Evolutionary conservation across 2,329 filamentous ascomycete genomes (phyloP).

Genomic region (Davidsoniella australis): DNA sequence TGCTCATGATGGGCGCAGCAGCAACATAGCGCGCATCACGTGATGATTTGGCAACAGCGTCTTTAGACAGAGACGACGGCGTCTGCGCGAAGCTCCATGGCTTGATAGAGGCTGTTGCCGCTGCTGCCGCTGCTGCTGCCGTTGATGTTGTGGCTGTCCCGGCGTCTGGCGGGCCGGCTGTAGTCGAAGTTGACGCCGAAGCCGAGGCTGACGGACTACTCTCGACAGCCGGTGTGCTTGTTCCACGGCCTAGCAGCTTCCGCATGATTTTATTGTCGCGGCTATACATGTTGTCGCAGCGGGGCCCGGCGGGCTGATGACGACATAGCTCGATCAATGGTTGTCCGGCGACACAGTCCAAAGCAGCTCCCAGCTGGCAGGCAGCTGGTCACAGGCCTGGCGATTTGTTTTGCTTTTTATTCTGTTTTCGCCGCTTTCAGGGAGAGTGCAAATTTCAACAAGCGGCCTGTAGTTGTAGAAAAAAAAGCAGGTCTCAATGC

Average conservation of each 20-base stretch:
- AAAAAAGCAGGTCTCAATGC: no score
- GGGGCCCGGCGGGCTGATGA: background rate
- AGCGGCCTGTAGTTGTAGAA: no score
- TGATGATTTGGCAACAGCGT: conserved; percentile 30
- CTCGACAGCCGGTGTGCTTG: conserved; percentile 29
- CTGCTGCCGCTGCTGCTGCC: conserved; percentile 22
- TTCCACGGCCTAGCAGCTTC: conserved; percentile 39
- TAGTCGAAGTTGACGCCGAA: conserved; percentile 28
- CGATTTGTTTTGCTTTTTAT: no score
- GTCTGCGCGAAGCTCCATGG: conserved; percentile 15
- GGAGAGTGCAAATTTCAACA: no score
- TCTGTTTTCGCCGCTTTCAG: no score
- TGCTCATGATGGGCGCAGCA: conserved; percentile 35
- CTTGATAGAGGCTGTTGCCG: background rate
- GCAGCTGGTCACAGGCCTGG: no score
- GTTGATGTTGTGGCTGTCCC: conserved; percentile 22
- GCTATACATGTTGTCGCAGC: conserved; percentile 3
- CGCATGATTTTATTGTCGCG: conserved; percentile 37
- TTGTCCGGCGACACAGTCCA: background rate
- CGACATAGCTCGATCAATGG: conserved; percentile 2
- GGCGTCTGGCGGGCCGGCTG: conserved; percentile 23
- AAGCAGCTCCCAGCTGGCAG: no score
- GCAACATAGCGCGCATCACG: conserved; percentile 38
- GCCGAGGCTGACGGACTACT: conserved; percentile 25
- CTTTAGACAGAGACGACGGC: conserved; percentile 18